phyloP scores from a whole-genome alignment of 169 alveolate species.

The Plasmodium adleri region DNA sequence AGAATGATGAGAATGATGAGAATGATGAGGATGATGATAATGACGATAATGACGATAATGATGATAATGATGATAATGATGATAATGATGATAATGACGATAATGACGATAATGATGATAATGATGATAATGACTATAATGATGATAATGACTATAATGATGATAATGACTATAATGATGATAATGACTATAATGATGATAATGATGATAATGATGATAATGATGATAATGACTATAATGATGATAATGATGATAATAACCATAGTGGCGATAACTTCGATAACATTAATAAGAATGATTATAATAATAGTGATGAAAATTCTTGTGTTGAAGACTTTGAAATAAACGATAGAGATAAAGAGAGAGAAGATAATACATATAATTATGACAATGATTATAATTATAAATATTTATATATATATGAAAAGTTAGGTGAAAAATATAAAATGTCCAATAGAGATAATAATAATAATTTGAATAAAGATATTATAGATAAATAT shows the following conservation, averaged over 20 bases:
- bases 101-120: neutral
- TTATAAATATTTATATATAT: constrained; percentile 28
- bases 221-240: neutral
- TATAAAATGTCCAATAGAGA: constrained; percentile 31
- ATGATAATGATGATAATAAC: neutral
- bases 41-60: constrained; percentile 11
- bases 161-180: constrained; percentile 1
- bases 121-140: constrained; percentile 4
- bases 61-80: neutral
- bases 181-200: neutral
- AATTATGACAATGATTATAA: constrained; percentile 1
- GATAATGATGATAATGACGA: constrained; percentile 15
- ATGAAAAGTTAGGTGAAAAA: constrained; percentile 67
- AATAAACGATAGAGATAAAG: neutral
- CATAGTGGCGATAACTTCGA: constrained; percentile 12
- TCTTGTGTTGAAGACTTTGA: neutral
- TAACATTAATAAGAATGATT: constrained; percentile 7
- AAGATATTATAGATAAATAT: constrained; percentile 77
- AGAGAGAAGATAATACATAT: neutral
- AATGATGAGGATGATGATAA: neutral
- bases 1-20: neutral
- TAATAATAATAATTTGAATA: constrained; percentile 48
- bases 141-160: constrained; percentile 23
- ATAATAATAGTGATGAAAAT: neutral
- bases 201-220: neutral